These are phyloP conservation scores for Apiospora arundinis DNA, from an alignment of 2,329 filamentous ascomycete genomes.

Conservation along the genomic window DNA sequence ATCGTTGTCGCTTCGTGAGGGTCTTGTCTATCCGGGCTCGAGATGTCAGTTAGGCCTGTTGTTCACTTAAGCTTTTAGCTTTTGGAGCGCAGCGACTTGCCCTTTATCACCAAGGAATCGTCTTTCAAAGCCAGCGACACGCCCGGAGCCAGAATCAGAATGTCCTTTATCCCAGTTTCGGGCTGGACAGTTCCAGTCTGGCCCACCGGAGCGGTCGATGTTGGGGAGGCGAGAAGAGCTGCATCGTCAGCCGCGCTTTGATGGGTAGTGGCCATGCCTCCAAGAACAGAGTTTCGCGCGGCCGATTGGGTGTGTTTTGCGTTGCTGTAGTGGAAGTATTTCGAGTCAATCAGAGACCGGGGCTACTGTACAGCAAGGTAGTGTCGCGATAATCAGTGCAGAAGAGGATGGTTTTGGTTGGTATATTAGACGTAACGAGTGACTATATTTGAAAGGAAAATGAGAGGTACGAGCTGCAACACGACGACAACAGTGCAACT, in stretches of 20 bases:
- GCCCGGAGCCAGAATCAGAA: slow-evolving; percentile 1
- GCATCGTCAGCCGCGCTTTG: background rate
- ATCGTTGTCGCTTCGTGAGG: slow-evolving; percentile 31
- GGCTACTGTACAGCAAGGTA: background rate
- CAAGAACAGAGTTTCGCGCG: slow-evolving; percentile 9
- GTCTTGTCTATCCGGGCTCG: slow-evolving; percentile 33
- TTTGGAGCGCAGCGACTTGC: background rate
- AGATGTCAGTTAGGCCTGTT: background rate
- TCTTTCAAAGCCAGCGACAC: slow-evolving; percentile 8
- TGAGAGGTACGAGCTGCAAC: background rate
- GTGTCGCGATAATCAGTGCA: slow-evolving; percentile 4
- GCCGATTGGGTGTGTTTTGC: background rate
- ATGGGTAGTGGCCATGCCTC: slow-evolving; percentile 13
- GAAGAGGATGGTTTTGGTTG: background rate
- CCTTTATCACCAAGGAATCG: slow-evolving; percentile 18
- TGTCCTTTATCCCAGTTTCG: background rate
- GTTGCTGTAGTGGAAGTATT: background rate
- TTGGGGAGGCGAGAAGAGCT: slow-evolving; percentile 2
- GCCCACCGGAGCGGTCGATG: background rate
- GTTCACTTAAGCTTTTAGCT: background rate
- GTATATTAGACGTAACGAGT: slow-evolving; percentile 15
- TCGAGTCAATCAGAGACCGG: background rate
- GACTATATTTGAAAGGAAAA: background rate
- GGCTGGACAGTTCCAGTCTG: background rate
- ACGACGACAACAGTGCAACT: background rate